These are phyloP conservation scores for Calonectria hongkongensis DNA, from an alignment of 2,329 filamentous ascomycete species.

Conservation along the genomic window DNA sequence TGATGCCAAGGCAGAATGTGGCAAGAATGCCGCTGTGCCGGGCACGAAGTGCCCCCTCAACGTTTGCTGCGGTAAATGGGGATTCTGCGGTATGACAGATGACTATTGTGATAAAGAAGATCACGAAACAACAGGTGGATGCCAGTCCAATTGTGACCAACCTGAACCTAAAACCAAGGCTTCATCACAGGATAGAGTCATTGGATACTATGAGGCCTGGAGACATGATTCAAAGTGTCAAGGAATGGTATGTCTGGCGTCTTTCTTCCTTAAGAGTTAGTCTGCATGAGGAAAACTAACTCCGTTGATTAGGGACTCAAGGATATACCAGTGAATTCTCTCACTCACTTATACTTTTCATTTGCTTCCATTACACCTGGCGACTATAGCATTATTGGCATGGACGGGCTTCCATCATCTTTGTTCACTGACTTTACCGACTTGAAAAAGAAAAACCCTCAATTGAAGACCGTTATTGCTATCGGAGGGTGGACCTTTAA, in stretches of 20 bases:
- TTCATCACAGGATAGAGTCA: constrained; percentile 48
- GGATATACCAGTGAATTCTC: background rate
- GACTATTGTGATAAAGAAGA: constrained; percentile 28
- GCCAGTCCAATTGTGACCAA: constrained; percentile 46
- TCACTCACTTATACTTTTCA: background rate
- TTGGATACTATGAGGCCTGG: constrained; percentile 61
- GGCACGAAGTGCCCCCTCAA: constrained; percentile 59
- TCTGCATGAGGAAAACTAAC: background rate
- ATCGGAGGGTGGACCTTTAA: no score
- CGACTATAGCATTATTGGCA: background rate
- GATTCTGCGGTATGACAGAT: constrained; percentile 24
- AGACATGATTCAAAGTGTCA: constrained; percentile 1
- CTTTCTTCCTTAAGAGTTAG: background rate
- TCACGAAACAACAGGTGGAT: constrained; percentile 3
- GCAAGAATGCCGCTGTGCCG: constrained; percentile 44
- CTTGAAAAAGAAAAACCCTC: background rate
- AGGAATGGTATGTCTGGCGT: background rate
- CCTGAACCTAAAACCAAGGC: constrained; percentile 22
- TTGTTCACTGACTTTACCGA: background rate
- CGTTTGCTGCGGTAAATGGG: constrained; percentile 53
- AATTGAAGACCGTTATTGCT: background rate
- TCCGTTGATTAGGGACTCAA: background rate
- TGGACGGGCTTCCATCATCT: background rate
- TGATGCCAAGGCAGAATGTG: constrained; percentile 23
- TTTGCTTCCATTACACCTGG: background rate